Evolutionary conservation across 2,329 filamentous ascomycete genomes (phyloP).

Genomic region (Byssochlamys sp.): DNA sequence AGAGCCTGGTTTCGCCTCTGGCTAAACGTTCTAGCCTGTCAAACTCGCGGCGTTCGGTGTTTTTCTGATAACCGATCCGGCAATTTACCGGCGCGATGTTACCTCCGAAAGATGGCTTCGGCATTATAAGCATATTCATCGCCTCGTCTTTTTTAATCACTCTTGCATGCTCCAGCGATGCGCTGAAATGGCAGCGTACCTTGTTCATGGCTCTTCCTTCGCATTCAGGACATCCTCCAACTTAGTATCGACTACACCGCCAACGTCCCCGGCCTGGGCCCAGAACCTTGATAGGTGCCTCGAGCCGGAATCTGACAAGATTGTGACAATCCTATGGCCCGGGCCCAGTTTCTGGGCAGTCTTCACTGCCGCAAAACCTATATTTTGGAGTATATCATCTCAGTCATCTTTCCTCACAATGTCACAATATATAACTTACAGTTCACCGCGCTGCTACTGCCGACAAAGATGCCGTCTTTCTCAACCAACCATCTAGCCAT

Average conservation of each 20-base stretch:
- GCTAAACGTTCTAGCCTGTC: neutral
- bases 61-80: neutral
- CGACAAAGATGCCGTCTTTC: slow-evolving; percentile 86
- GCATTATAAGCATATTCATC: neutral
- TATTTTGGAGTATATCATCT: slow-evolving; percentile 2
- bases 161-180: neutral
- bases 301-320: slow-evolving; percentile 42
- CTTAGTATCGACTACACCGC: slow-evolving; percentile 35
- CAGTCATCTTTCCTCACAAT: neutral
- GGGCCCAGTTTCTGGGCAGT: slow-evolving; percentile 39
- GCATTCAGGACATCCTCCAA: slow-evolving; percentile 38
- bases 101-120: neutral
- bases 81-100: neutral
- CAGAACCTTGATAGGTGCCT: slow-evolving; percentile 45
- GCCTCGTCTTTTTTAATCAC: neutral
- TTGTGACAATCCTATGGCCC: slow-evolving; percentile 40
- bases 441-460: slow-evolving; percentile 93
- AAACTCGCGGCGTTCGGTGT: neutral
- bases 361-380: slow-evolving; percentile 41
- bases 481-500: slow-evolving; percentile 98
- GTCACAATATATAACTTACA: slow-evolving; percentile 42
- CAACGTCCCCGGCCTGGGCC: slow-evolving; percentile 39
- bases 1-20: slow-evolving; percentile 6
- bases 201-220: slow-evolving; percentile 20
- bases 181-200: neutral